Evolutionary conservation across 192 early-diverging fungal species (phyloP).

Genomic region (Bifiguratus adelaidae): DNA sequence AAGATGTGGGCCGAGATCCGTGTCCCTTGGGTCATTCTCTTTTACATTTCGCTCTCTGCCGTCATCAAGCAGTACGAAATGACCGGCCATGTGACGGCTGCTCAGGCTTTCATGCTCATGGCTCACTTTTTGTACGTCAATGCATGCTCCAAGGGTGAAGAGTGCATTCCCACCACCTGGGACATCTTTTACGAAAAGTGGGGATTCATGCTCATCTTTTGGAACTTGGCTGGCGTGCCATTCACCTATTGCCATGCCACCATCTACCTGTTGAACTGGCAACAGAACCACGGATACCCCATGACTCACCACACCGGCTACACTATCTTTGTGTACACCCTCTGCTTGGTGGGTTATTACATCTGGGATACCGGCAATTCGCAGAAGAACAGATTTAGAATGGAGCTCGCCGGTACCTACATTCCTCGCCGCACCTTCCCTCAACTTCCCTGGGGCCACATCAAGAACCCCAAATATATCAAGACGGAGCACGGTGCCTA

Average conservation of each 20-base stretch:
- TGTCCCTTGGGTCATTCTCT: conserved; percentile 31
- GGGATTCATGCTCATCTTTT: conserved; percentile 41
- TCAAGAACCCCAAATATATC: conserved; percentile 52
- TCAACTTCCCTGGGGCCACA: conserved; percentile 31
- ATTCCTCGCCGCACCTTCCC: conserved; percentile 28
- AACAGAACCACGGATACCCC: conserved; percentile 19
- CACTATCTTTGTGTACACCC: conserved; percentile 18
- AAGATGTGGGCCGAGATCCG: conserved; percentile 41
- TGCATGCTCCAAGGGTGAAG: conserved; percentile 37
- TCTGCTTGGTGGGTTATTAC: conserved; percentile 23
- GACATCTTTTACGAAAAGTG: conserved; percentile 44
- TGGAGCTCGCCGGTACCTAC: conserved; percentile 29
- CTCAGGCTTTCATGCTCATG: conserved; percentile 30
- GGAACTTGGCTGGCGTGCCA: conserved; percentile 39
- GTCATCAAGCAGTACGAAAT: conserved; percentile 32
- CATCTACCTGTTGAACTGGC: conserved; percentile 25
- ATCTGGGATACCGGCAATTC: conserved; percentile 41
- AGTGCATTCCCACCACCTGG: conserved; percentile 39
- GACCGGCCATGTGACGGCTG: conserved; percentile 19
- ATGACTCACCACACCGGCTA: conserved; percentile 16
- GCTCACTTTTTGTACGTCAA: conserved; percentile 37
- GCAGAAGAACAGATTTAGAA: conserved; percentile 37
- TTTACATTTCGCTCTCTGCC: conserved; percentile 33
- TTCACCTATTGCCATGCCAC: conserved; percentile 35
- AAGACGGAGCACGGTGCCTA: conserved; percentile 49